Evolutionary conservation across 1,139 yeast species (phyloP).

Genomic region (Nakaseomyces glabratus): DNA sequence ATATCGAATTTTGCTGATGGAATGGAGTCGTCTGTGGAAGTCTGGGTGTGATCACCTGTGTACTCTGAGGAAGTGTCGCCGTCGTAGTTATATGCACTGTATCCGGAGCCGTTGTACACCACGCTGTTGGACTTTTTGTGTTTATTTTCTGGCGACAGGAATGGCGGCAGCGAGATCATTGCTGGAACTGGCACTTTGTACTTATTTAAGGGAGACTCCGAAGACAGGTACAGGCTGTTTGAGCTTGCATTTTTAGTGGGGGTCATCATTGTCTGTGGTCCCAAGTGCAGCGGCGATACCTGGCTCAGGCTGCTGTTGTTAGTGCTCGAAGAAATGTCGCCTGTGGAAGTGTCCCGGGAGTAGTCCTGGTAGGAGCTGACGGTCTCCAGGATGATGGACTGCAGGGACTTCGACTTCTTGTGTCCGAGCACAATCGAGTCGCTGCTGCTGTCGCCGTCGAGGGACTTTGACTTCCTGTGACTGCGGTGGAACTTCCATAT

Average conservation of each 20-base stretch:
- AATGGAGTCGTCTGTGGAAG: slow-evolving; percentile 20
- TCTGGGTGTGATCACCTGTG: too few species aligned
- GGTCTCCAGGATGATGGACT: slow-evolving; percentile 26
- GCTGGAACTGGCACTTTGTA: slow-evolving; percentile 32
- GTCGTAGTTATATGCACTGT: slow-evolving; percentile 18
- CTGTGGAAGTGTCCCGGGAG: slow-evolving; percentile 4
- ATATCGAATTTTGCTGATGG: slow-evolving; percentile 25
- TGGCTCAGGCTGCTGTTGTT: slow-evolving; percentile 8
- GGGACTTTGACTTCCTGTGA: slow-evolving; percentile 5
- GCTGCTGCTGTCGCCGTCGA: not conserved
- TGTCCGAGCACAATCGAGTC: slow-evolving; percentile 7
- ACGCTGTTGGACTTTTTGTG: slow-evolving; percentile 20
- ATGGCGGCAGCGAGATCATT: slow-evolving; percentile 32
- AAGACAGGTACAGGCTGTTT: slow-evolving; percentile 26
- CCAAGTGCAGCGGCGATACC: slow-evolving; percentile 12
- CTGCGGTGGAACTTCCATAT: slow-evolving; percentile 23
- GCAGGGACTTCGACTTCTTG: slow-evolving; percentile 20
- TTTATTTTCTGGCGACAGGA: slow-evolving; percentile 31
- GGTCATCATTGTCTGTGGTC: too few species aligned
- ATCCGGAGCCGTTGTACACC: slow-evolving; percentile 27
- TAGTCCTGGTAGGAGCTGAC: slow-evolving; percentile 12
- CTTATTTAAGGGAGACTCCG: slow-evolving; percentile 31
- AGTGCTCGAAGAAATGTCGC: slow-evolving; percentile 2
- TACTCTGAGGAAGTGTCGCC: slow-evolving; percentile 6
- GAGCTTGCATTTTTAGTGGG: slow-evolving; percentile 9